Evolutionary conservation across 2,329 filamentous ascomycete genomes (phyloP).

Genomic region (Sarocladium oryzae): DNA sequence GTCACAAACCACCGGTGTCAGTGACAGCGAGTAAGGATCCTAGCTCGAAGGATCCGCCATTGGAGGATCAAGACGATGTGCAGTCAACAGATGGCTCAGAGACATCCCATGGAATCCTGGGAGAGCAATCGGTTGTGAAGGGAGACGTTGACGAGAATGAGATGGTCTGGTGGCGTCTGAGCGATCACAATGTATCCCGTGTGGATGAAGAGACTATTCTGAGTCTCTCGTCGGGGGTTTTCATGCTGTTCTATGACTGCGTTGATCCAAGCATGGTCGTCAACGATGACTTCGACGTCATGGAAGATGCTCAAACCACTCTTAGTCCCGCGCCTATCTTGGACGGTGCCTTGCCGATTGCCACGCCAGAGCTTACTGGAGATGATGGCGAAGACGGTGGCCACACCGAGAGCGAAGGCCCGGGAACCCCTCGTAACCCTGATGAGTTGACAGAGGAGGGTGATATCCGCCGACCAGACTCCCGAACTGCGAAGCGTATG

Average conservation of each 20-base stretch:
- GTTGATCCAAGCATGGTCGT: conserved; percentile 48
- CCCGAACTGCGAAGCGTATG: too few relatives aligned
- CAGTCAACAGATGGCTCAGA: conserved; percentile 6
- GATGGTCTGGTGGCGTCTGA: conserved; percentile 80
- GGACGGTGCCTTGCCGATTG: not conserved
- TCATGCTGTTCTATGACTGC: conserved; percentile 95
- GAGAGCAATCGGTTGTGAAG: not conserved
- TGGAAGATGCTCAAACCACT: not conserved
- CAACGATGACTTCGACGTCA: conserved; percentile 16
- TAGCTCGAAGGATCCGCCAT: not conserved
- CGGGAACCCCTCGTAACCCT: not conserved
- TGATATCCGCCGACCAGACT: too few relatives aligned
- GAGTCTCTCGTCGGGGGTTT: conserved; percentile 67
- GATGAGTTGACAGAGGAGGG: not conserved
- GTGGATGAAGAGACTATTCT: conserved; percentile 70
- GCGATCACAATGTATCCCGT: conserved; percentile 75
- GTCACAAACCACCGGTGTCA: conserved; percentile 46
- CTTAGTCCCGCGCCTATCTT: not conserved
- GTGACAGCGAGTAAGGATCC: not conserved
- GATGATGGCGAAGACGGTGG: not conserved
- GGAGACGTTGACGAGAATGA: conserved; percentile 18
- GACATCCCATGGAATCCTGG: not conserved
- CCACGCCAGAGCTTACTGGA: conserved; percentile 1
- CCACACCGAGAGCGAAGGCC: not conserved
- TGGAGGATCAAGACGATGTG: not conserved